Evolutionary conservation across 495 filamentous ascomycete genomes (phyloP), one percentile per base, ranked within the genome.

Genomic region (Sabuloglossum arenarium): DNA sequence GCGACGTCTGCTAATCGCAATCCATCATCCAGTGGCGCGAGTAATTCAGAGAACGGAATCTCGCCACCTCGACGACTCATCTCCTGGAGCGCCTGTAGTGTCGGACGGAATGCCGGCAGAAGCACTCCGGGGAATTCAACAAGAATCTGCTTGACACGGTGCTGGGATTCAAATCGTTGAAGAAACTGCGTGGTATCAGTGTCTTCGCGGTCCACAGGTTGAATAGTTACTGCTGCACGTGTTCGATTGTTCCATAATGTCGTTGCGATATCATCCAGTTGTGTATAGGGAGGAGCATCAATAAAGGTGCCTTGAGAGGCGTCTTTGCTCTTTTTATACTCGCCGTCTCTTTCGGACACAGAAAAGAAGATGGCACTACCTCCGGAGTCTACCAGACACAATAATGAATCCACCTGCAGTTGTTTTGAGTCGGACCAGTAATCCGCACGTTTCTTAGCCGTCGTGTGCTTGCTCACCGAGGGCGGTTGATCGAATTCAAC

Each of bases 61-160:
- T 74, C 65, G 0, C 64, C 11, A 61, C 6, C 60, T 63, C 23
- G 45, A 24, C 59, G 63, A 34, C 72, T 75, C 67, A 85, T 80
- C 1, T 65, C 60, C 59, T 87, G 79, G 0, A 89, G 67, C 6
- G 79, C 81, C 58, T 69, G 65, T n/a, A 88, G 66, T 0, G 79
- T 81, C 21, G 79, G 76, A 43, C 79, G 68, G 61, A 89, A 89
- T 1, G 83, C 73, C 0, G 77, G 72, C 12, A 86, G 71, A 0
- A 88, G 68, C 3, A 89, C 68, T 9, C 77, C 79, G 0, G 82
- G 83, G 55, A 88, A 86, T 58, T 88, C 85, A 0, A 86, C 72
- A 9, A 87, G 69, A 11, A 67, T 72, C 57, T 45, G 29, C 12
- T 23, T 34, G n/a, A 43, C 54, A 23, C 14, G 12, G 16, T 43